Evolutionary conservation across 75 land plant genomes (phyloP).

Genomic region (Cupressus sempervirens): DNA sequence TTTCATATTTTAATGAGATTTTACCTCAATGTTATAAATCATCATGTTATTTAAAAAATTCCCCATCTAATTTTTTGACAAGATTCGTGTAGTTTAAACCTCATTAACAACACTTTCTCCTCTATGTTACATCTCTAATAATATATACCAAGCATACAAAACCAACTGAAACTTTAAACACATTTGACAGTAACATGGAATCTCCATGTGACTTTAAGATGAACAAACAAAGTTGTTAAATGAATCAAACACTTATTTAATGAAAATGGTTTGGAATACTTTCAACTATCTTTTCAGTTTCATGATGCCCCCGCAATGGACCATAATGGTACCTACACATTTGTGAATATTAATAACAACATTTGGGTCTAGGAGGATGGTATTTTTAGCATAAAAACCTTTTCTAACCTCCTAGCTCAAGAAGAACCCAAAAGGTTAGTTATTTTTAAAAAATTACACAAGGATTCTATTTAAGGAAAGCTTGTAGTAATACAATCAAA

Average conservation of each 20-base stretch:
- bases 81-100: constrained; percentile 12
- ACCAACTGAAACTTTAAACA: background rate
- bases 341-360: constrained; percentile 40
- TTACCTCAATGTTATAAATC: background rate
- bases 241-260: constrained; percentile 8
- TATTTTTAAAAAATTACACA: background rate
- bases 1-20: background rate
- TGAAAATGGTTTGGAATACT: constrained; percentile 31
- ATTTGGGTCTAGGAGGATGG: constrained; percentile 30
- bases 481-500: background rate
- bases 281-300: constrained; percentile 32
- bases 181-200: background rate
- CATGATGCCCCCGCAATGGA: constrained; percentile 42
- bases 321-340: constrained; percentile 41
- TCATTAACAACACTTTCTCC: constrained; percentile 40
- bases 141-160: constrained; percentile 34
- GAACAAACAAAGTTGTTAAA: background rate
- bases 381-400: constrained; percentile 44
- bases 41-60: background rate
- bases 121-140: constrained; percentile 50
- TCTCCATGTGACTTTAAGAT: background rate
- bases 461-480: no score
- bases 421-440: background rate
- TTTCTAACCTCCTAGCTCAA: constrained; percentile 38
- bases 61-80: background rate